These are phyloP conservation scores for Fibroporia radiculosa DNA, from an alignment of 768 basidiomycete genomes.

Conservation along the genomic window DNA sequence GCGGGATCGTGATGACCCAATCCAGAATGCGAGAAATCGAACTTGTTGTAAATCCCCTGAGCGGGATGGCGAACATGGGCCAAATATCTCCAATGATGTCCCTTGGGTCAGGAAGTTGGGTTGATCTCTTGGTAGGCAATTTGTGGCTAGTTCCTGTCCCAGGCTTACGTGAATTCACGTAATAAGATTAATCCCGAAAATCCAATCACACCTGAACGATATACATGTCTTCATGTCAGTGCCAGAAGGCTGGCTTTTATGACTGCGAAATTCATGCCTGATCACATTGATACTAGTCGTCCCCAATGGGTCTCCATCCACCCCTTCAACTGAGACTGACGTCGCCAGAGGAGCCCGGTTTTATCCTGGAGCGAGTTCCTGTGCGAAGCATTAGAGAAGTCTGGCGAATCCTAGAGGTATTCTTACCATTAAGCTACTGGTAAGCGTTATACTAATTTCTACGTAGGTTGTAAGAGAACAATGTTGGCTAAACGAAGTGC, in stretches of 20 bases:
- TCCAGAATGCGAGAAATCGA: constrained; percentile 69
- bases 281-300: constrained; percentile 34
- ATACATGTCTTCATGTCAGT: constrained; percentile 62
- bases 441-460: background rate
- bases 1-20: constrained; percentile 67
- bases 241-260: background rate
- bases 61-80: constrained; percentile 36
- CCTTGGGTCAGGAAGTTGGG: constrained; percentile 52
- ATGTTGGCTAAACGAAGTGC: constrained; percentile 76
- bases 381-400: constrained; percentile 69
- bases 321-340: constrained; percentile 60
- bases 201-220: constrained; percentile 48
- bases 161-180: background rate
- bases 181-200: constrained; percentile 45
- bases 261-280: background rate
- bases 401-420: constrained; percentile 68
- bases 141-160: background rate
- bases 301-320: constrained; percentile 60
- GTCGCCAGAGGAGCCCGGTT: constrained; percentile 70
- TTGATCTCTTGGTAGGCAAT: constrained; percentile 50
- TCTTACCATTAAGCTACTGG: background rate
- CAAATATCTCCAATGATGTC: constrained; percentile 37
- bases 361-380: constrained; percentile 60
- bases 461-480: constrained; percentile 69
- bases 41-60: constrained; percentile 48